phyloP scores from a whole-genome alignment of 225 moss, liverwort and hornwort genomes.

The Anthoceros angustus region DNA sequence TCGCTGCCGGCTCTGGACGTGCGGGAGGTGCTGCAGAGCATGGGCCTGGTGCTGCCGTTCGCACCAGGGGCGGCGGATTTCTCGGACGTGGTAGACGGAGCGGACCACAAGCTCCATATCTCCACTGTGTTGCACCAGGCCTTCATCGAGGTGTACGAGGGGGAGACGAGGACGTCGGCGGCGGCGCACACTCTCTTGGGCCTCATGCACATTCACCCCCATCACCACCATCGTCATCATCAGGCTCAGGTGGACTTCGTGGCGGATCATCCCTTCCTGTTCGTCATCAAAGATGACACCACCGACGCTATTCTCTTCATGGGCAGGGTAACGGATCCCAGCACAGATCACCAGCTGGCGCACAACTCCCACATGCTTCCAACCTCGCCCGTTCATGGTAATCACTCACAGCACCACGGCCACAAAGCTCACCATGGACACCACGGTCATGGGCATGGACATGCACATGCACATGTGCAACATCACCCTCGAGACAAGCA shows the following conservation, averaged over 20 bases:
- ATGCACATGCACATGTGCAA: neutral
- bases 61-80: neutral
- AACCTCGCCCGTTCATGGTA: neutral
- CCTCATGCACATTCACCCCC: neutral
- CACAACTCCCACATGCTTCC: neutral
- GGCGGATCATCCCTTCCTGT: neutral
- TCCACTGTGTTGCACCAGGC: slow-evolving; percentile 3
- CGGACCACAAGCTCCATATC: neutral
- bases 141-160: slow-evolving; percentile 3
- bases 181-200: slow-evolving; percentile 1
- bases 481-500: neutral
- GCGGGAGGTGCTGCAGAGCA: slow-evolving; percentile 2
- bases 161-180: neutral
- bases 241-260: neutral
- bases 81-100: neutral
- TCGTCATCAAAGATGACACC: slow-evolving; percentile 2
- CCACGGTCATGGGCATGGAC: neutral
- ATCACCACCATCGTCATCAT: neutral
- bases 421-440: neutral
- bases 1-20: neutral
- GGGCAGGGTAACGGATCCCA: neutral
- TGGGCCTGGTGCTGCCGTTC: slow-evolving; percentile 2
- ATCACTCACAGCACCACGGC: neutral
- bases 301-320: slow-evolving; percentile 1
- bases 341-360: neutral